phyloP scores from a whole-genome alignment of 768 basidiomycete genomes.

The Tulasnella sp. region DNA sequence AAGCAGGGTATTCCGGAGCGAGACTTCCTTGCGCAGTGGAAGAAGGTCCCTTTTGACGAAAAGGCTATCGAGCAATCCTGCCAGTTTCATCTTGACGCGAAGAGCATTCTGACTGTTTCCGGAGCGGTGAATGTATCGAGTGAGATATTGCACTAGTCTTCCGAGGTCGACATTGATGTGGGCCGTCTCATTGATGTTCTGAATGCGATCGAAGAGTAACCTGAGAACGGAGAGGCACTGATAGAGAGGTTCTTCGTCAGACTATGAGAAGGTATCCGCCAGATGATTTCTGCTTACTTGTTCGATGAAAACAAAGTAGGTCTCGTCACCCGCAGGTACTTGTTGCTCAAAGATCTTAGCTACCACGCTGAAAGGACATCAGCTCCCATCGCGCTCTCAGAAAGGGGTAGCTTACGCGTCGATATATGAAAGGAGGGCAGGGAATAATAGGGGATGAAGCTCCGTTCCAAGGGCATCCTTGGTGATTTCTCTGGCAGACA shows the following conservation, averaged over 20 bases:
- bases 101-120: constrained; percentile 49
- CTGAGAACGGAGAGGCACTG: constrained; percentile 74
- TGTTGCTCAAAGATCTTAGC: constrained; percentile 30
- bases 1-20: constrained; percentile 63
- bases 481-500: constrained; percentile 69
- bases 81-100: constrained; percentile 72
- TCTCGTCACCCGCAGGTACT: constrained; percentile 29
- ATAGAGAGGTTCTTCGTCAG: constrained; percentile 20
- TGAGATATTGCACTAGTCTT: constrained; percentile 46
- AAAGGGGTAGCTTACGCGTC: constrained; percentile 54
- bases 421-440: constrained; percentile 62
- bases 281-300: constrained; percentile 50
- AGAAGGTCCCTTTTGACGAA: constrained; percentile 60
- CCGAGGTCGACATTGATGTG: constrained; percentile 46
- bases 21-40: constrained; percentile 60
- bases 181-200: constrained; percentile 54
- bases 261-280: neutral
- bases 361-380: constrained; percentile 33
- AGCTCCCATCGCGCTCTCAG: constrained; percentile 33
- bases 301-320: constrained; percentile 54
- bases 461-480: constrained; percentile 78
- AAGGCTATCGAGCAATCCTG: constrained; percentile 62
- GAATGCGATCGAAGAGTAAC: constrained; percentile 68
- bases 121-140: constrained; percentile 59
- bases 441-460: constrained; percentile 64